Conservation (phyloP, 2,329 filamentous ascomycete genomes). For the Fusarium sp. region DNA sequence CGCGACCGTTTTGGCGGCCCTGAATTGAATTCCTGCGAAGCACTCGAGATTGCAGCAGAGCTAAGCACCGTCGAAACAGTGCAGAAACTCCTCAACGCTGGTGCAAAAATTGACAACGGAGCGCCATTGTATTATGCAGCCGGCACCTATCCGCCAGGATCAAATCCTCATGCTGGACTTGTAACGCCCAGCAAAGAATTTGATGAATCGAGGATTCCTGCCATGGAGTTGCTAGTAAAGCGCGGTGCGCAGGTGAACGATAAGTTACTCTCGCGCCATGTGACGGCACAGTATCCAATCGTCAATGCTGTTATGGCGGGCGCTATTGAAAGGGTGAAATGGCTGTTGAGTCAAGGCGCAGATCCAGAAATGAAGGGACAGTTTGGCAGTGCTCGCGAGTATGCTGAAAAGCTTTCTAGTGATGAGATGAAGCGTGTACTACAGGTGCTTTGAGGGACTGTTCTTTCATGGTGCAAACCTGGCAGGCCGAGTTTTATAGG, state of each 20-base stretch:
- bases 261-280: not conserved
- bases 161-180: not conserved
- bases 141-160: not conserved
- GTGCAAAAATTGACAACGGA: conserved; percentile 21
- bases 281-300: conserved; percentile 22
- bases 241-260: conserved; percentile 26
- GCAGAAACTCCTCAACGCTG: conserved; percentile 21
- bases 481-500: too few relatives aligned
- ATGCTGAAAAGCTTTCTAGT: not conserved
- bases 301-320: conserved; percentile 31
- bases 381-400: conserved; percentile 23
- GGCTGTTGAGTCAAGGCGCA: conserved; percentile 29
- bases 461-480: too few relatives aligned
- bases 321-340: conserved; percentile 27
- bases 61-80: conserved; percentile 1
- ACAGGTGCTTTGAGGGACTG: not conserved
- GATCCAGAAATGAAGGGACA: conserved; percentile 18
- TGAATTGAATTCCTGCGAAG: conserved; percentile 14
- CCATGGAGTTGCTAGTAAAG: conserved; percentile 25
- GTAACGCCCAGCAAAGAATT: conserved; percentile 5
- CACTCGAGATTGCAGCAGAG: conserved; percentile 19
- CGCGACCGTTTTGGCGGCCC: conserved; percentile 17
- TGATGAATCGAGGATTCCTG: conserved; percentile 14
- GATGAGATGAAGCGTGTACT: conserved; percentile 27
- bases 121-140: conserved; percentile 30